Base-by-base conservation (phyloP, 2,329 filamentous ascomycete species). In the Fusarium brachygibbosum region DNA sequence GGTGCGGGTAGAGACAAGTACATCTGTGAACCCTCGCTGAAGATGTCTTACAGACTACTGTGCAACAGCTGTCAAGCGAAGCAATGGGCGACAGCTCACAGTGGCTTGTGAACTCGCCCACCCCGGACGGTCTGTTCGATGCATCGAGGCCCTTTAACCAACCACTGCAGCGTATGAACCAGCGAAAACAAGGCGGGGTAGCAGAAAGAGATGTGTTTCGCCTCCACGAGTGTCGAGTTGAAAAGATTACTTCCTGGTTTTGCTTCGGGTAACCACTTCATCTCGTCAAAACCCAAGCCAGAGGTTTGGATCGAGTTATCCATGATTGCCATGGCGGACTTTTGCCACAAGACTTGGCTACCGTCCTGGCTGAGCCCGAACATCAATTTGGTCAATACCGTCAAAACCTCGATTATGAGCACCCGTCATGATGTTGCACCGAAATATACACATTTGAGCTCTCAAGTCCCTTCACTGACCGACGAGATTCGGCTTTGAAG, bases 1-100 rank as follows among this genome's bases (percentile, higher is more conserved):
- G 42, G 41, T 49, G 63, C 55, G 69, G 63, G 58, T 45, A 46
- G 28, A 48, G 63, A 54, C 68, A 69, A 66, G 52, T 37, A 57
- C 48, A 60, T 51, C 44, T 50, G 63, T 65, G 54, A 52, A 53
- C 71, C 63, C 42, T 69, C 51, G 57, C 69, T 68, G 60, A 59
- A 63, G 52, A 58, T 42, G 73, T 74, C 48, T 63, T 58, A 73
- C 63, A 57, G 57, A 56, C 42, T 40, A 53, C 63, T 57, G 69
- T 74, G 62, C 50, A 48, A 72, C 71, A 38, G 44, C 41, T 46
- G 44, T 69, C 71, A 72, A 75, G 73, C 73, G 73, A 75, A 66
- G 58, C 70, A 70, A 66, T 71, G 68, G 64, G 65, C 54, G 54
- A 66, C 38, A 58, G 42, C 41, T 57, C 59, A 58, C 50, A 44